These are phyloP conservation scores for Saccharomycopsis guyanensis DNA, from an alignment of 805 yeast genomes.

Conservation along the genomic window DNA sequence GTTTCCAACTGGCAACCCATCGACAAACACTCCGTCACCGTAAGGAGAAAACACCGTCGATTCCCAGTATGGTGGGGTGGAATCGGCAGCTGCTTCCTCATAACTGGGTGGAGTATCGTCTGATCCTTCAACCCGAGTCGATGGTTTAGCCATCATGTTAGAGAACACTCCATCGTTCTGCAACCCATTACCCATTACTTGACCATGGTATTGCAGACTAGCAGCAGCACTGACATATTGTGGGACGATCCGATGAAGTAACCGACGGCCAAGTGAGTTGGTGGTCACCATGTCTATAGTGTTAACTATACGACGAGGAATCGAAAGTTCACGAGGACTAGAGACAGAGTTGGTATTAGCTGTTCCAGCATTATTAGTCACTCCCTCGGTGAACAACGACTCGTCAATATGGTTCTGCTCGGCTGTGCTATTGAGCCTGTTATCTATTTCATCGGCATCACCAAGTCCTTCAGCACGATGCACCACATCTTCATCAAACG, in stretches of 20 bases:
- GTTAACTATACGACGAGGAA: not conserved
- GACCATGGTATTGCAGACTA: constrained; percentile 14
- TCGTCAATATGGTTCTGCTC: constrained; percentile 5
- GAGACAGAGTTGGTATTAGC: not conserved
- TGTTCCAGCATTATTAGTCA: not conserved
- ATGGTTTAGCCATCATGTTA: constrained; percentile 83
- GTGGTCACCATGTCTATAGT: constrained; percentile 16
- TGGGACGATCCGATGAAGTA: constrained; percentile 15
- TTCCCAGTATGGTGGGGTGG: constrained; percentile 97
- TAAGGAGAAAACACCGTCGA: constrained; percentile 72
- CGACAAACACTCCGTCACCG: constrained; percentile 86
- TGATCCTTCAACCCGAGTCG: constrained; percentile 20
- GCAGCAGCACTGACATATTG: constrained; percentile 1
- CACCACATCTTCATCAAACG: constrained; percentile 2
- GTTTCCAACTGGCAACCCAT: constrained; percentile 93
- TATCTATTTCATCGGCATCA: not conserved
- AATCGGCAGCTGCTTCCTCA: constrained; percentile 91
- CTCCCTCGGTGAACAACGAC: constrained; percentile 1
- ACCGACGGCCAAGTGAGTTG: constrained; percentile 17
- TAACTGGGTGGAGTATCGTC: constrained; percentile 74
- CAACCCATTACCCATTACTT: constrained; percentile 28
- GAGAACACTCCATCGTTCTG: constrained; percentile 85
- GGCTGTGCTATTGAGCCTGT: not conserved
- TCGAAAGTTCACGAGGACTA: not conserved
- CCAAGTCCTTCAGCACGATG: not conserved